phyloP scores from a whole-genome alignment of 352 stramenopile species.

The Thalassiosira delicatula region DNA sequence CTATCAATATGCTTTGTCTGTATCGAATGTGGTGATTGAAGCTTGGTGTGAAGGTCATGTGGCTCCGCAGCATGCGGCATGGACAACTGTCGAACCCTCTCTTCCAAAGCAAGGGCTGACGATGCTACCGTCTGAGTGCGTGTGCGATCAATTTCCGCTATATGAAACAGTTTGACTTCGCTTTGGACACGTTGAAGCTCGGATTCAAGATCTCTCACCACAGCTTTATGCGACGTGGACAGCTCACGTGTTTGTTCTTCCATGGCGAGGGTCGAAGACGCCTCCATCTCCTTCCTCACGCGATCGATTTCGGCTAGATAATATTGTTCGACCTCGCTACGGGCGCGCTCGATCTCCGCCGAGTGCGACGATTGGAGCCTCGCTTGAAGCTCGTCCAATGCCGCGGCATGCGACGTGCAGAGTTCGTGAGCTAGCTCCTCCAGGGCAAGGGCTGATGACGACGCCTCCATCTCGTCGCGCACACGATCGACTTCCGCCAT shows the following conservation, averaged over 20 bases:
- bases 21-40: no score
- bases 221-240: neutral
- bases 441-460: neutral
- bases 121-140: no score
- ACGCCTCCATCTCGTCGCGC: constrained; percentile 3
- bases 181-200: no score
- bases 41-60: no score
- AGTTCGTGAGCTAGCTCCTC: constrained; percentile 14
- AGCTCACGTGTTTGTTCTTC: neutral
- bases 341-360: constrained; percentile 23
- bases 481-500: constrained; percentile 4
- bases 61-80: no score
- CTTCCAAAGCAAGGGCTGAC: no score
- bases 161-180: no score
- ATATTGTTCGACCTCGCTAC: neutral
- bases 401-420: constrained; percentile 11
- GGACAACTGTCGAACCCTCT: no score
- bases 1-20: no score
- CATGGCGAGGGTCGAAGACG: neutral
- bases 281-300: constrained; percentile 4
- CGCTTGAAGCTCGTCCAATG: constrained; percentile 7
- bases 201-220: no score
- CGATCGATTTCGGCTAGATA: neutral
- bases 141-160: no score
- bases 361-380: constrained; percentile 1